Conservation (phyloP, 2,329 filamentous ascomycete species). For the Gnomoniopsis sp. region DNA sequence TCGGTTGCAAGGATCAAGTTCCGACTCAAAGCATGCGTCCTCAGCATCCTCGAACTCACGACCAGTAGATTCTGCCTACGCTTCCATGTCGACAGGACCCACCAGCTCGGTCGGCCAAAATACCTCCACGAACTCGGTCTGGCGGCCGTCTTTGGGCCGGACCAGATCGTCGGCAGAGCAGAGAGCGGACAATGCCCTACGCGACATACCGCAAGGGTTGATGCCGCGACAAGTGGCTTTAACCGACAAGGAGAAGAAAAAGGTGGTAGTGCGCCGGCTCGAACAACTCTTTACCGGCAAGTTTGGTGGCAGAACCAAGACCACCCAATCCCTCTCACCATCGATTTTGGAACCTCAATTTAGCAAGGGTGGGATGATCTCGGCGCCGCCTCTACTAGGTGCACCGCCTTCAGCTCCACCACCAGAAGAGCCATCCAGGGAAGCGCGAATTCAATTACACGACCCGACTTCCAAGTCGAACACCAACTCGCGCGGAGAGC, state of each 20-base stretch:
- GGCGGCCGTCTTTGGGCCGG: slow-evolving; percentile 34
- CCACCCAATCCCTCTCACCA: slow-evolving; percentile 30
- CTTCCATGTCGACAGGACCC: slow-evolving; percentile 59
- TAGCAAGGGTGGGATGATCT: slow-evolving; percentile 9
- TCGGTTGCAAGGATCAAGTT: slow-evolving; percentile 39
- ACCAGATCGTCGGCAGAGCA: slow-evolving; percentile 44
- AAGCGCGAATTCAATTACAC: slow-evolving; percentile 44
- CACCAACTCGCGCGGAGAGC: slow-evolving; percentile 41
- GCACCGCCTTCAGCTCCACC: slow-evolving; percentile 2
- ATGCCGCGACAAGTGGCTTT: slow-evolving; percentile 59
- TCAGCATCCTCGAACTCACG: slow-evolving; percentile 51
- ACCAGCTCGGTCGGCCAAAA: slow-evolving; percentile 27
- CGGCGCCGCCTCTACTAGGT: slow-evolving; percentile 7
- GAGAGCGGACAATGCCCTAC: slow-evolving; percentile 66
- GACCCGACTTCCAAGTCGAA: slow-evolving; percentile 36
- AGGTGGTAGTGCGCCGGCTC: slow-evolving; percentile 69
- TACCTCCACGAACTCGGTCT: slow-evolving; percentile 38
- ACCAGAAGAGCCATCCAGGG: slow-evolving; percentile 36
- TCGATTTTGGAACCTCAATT: slow-evolving; percentile 2
- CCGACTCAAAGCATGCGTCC: slow-evolving; percentile 49
- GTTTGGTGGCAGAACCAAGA: slow-evolving; percentile 31
- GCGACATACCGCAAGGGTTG: slow-evolving; percentile 68
- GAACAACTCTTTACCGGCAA: slow-evolving; percentile 83
- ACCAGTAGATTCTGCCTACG: slow-evolving; percentile 62
- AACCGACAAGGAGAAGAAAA: slow-evolving; percentile 73